A percentile compares a stretch with the other conserved stretches of the same genome.
Conservation (phyloP, 345 rosid species). For the Brassica nigra region DNA sequence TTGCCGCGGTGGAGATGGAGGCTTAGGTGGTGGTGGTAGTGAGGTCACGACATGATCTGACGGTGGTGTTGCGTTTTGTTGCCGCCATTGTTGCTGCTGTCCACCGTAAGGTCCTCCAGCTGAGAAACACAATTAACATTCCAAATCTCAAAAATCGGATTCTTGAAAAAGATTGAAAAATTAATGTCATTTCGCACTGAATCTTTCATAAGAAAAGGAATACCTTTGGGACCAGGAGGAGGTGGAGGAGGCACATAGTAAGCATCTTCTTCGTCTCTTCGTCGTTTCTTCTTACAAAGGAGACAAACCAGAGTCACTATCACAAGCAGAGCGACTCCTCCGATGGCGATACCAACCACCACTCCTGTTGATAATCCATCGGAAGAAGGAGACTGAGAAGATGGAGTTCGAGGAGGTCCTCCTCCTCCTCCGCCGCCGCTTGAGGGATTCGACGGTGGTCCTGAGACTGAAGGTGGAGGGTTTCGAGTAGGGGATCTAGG, state of each 20-base stretch:
- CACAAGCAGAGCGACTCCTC: slow-evolving; percentile 49
- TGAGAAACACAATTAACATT: slow-evolving; percentile 22
- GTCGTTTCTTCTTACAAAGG: slow-evolving; percentile 52
- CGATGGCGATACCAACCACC: slow-evolving; percentile 63
- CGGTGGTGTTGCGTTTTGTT: slow-evolving; percentile 59
- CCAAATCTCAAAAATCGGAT: not conserved
- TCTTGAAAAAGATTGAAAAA: slow-evolving; percentile 3
- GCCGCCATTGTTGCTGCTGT: slow-evolving; percentile 70
- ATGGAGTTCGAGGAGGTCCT: slow-evolving; percentile 21
- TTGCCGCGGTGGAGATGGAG: slow-evolving; percentile 41
- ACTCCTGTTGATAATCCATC: slow-evolving; percentile 46
- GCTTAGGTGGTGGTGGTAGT: slow-evolving; percentile 44
- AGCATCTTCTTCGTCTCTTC: slow-evolving; percentile 45
- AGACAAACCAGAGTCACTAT: slow-evolving; percentile 49
- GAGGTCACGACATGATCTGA: slow-evolving; percentile 44
- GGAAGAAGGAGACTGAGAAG: slow-evolving; percentile 33
- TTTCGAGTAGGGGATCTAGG: not conserved
- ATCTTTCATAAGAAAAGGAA: not conserved
- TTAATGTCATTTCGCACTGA: not conserved
- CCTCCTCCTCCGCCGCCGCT: not conserved
- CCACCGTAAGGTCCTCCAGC: slow-evolving; percentile 60
- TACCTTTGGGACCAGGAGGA: slow-evolving; percentile 12
- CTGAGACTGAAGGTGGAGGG: slow-evolving; percentile 23
- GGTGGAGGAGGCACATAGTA: slow-evolving; percentile 6
- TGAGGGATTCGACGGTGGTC: not conserved